These are phyloP conservation scores for Helichrysum umbraculigerum DNA, from an alignment of 129 eudicot genomes.

Conservation along the genomic window DNA sequence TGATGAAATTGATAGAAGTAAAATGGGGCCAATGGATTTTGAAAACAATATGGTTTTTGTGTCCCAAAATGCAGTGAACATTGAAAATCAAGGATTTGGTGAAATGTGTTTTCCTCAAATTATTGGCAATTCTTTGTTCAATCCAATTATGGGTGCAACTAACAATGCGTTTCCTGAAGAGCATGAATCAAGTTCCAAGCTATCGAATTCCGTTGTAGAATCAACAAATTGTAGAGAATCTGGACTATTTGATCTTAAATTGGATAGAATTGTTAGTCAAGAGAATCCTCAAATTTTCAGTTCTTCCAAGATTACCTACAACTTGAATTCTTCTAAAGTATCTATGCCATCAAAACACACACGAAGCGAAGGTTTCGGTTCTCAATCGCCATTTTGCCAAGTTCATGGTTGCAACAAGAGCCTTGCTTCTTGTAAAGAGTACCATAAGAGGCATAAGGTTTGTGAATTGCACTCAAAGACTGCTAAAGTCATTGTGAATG, in stretches of 20 bases:
- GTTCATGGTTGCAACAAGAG: constrained; percentile 75
- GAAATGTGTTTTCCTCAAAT: constrained; percentile 40
- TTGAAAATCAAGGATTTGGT: constrained; percentile 36
- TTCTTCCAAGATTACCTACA: constrained; percentile 21
- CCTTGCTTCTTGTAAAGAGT: constrained; percentile 61
- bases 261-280: constrained; percentile 43
- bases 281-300: constrained; percentile 22
- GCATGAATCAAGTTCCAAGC: constrained; percentile 45
- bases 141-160: constrained; percentile 27
- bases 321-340: constrained; percentile 31
- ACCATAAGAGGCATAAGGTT: constrained; percentile 78
- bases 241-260: constrained; percentile 44
- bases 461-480: constrained; percentile 82
- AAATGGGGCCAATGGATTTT: constrained; percentile 25
- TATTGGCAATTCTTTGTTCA: constrained; percentile 28
- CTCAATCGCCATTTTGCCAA: constrained; percentile 52
- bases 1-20: neutral
- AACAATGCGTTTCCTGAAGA: constrained; percentile 39
- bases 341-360: constrained; percentile 43
- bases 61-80: constrained; percentile 20
- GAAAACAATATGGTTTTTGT: constrained; percentile 23
- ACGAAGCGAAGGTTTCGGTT: constrained; percentile 28
- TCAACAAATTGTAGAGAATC: constrained; percentile 41
- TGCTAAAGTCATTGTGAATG: constrained; percentile 68
- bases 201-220: constrained; percentile 39